Evolutionary conservation across 2,329 filamentous ascomycete species (phyloP).

Genomic region (Arthroderma sp.): DNA sequence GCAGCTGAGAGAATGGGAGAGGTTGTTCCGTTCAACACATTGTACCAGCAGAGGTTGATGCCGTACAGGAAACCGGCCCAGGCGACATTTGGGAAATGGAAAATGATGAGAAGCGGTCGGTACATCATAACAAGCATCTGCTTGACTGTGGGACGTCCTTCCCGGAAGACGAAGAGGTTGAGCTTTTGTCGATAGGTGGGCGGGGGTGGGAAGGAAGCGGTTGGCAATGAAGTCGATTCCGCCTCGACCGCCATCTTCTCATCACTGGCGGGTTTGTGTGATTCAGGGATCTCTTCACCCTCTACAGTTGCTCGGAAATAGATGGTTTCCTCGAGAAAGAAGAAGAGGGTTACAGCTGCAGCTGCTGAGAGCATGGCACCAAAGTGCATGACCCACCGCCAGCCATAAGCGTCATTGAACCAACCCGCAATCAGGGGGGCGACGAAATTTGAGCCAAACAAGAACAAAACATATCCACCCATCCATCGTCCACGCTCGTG

Average conservation of each 20-base stretch:
- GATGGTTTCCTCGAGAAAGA: constrained; percentile 50
- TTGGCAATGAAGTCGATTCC: neutral
- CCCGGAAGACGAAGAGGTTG: constrained; percentile 15
- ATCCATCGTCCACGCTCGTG: constrained; percentile 33
- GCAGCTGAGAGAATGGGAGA: constrained; percentile 15
- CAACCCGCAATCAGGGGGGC: constrained; percentile 39
- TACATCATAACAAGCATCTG: constrained; percentile 14
- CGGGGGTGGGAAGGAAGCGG: constrained; percentile 1
- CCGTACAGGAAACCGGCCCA: constrained; percentile 20
- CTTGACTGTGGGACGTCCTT: constrained; percentile 7
- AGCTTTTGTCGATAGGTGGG: constrained; percentile 10
- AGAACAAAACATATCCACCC: constrained; percentile 31
- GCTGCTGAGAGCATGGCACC: constrained; percentile 41
- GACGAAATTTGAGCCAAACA: constrained; percentile 34
- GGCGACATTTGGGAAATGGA: constrained; percentile 18
- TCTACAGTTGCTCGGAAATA: constrained; percentile 31
- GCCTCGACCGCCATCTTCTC: neutral
- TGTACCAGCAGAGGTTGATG: constrained; percentile 19
- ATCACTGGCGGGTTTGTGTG: neutral
- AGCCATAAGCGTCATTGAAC: constrained; percentile 36
- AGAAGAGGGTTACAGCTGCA: constrained; percentile 40
- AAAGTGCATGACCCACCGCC: constrained; percentile 41
- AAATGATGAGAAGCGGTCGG: constrained; percentile 15
- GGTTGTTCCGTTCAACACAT: constrained; percentile 20
- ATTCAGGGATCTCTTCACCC: constrained; percentile 11